Conservation (phyloP, 192 early-diverging fungal genomes). For the Lobulomyces angularis region DNA sequence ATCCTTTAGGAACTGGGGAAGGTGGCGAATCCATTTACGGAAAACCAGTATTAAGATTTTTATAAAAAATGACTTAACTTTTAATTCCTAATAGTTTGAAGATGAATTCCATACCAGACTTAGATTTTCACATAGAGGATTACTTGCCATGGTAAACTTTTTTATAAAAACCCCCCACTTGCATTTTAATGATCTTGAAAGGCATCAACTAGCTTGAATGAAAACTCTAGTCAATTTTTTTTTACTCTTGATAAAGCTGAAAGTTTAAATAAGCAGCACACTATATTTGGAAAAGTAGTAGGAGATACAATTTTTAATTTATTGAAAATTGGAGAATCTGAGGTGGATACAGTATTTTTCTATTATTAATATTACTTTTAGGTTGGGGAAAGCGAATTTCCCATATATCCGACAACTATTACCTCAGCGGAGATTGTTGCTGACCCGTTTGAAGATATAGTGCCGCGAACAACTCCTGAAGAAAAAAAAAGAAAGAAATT, state of each 20-base stretch:
- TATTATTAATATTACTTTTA: no score
- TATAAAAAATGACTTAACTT: not conserved
- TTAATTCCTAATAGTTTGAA: constrained; percentile 33
- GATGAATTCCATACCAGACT: constrained; percentile 90
- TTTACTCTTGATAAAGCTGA: constrained; percentile 75
- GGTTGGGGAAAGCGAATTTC: constrained; percentile 69
- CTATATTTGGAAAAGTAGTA: constrained; percentile 82
- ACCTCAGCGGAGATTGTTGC: constrained; percentile 49
- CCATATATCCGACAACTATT: constrained; percentile 61
- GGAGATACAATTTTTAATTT: constrained; percentile 87
- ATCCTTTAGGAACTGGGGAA: constrained; percentile 73
- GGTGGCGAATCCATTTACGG: constrained; percentile 86
- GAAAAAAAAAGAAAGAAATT: constrained; percentile 7
- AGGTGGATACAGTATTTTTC: no score
- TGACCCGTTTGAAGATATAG: constrained; percentile 89
- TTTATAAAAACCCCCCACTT: not conserved
- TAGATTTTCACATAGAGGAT: constrained; percentile 73
- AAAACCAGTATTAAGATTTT: constrained; percentile 21
- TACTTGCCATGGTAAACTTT: constrained; percentile 57
- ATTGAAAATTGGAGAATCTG: constrained; percentile 70
- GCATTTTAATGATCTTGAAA: not conserved
- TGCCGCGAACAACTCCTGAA: constrained; percentile 42
- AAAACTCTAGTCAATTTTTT: constrained; percentile 89
- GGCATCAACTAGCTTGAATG: constrained; percentile 68
- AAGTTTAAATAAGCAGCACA: constrained; percentile 79